A percentile compares a stretch with the other conserved stretches of the same genome.
Evolutionary conservation across 768 basidiomycete species (phyloP).

Genomic region (Hortiboletus flavorubellus): DNA sequence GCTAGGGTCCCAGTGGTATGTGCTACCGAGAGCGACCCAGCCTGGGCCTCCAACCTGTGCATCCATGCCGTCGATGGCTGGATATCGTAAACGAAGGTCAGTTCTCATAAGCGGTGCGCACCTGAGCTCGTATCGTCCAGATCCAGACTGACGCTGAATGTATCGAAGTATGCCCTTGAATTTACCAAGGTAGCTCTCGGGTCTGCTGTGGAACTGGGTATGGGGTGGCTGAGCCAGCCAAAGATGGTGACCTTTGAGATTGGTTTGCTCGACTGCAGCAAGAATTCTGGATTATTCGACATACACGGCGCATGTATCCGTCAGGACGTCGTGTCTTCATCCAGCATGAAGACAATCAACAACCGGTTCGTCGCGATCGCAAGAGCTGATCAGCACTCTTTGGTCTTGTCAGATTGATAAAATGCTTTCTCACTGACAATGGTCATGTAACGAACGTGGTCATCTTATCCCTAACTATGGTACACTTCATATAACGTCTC

Average conservation of each 20-base stretch:
- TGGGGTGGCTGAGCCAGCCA: conserved; percentile 6
- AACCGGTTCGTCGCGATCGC: background rate
- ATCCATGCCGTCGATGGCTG: conserved; percentile 35
- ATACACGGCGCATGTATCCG: background rate
- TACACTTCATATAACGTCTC: background rate
- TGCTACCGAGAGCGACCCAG: conserved; percentile 43
- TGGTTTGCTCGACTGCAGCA: background rate
- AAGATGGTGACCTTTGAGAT: background rate
- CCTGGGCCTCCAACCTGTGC: conserved; percentile 39
- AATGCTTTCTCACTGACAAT: background rate
- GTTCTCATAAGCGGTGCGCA: conserved; percentile 38
- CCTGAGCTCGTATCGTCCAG: background rate
- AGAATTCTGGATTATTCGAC: background rate
- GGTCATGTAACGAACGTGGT: background rate
- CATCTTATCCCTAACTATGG: background rate
- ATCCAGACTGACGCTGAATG: background rate
- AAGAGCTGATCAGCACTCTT: background rate
- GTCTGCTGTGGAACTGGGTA: conserved; percentile 50
- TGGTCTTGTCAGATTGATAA: background rate
- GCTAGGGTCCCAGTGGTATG: conserved; percentile 39
- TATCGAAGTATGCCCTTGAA: conserved; percentile 46
- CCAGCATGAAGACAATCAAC: background rate
- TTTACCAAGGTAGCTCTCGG: conserved; percentile 60
- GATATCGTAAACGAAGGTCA: conserved; percentile 34
- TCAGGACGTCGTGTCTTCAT: background rate